These are phyloP conservation scores for Globisporangium parvum DNA, from an alignment of 352 stramenopile species.

Conservation along the genomic window DNA sequence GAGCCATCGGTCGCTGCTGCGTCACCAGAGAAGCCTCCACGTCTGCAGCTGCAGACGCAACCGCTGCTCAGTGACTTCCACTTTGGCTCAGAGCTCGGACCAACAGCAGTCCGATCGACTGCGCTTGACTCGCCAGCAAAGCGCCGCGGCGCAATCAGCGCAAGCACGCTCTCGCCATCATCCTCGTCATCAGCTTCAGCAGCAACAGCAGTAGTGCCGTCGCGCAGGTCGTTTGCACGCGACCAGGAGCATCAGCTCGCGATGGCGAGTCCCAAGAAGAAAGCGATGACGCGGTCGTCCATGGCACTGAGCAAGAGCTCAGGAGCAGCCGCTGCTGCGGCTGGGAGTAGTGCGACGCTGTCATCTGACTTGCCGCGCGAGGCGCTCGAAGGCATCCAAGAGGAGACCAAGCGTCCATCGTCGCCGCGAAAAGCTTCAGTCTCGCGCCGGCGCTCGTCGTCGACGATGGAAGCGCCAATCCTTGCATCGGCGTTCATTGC, in stretches of 20 bases:
- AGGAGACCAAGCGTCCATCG: constrained; percentile 19
- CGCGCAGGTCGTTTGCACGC: constrained; percentile 20
- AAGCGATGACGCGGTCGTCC: background rate
- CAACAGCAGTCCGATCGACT: background rate
- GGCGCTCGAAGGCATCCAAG: constrained; percentile 38
- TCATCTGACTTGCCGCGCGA: constrained; percentile 6
- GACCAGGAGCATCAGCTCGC: constrained; percentile 18
- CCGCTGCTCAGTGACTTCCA: constrained; percentile 33
- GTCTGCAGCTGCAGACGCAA: background rate
- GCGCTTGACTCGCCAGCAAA: constrained; percentile 16
- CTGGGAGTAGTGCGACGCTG: background rate
- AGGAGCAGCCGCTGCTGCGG: background rate
- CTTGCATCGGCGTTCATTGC: constrained; percentile 39
- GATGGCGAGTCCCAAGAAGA: constrained; percentile 14
- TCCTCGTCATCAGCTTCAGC: too few species aligned
- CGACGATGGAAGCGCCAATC: constrained; percentile 44
- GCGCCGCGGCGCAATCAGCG: constrained; percentile 11
- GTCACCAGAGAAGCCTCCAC: background rate
- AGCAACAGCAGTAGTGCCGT: background rate
- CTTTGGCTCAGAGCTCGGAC: constrained; percentile 21
- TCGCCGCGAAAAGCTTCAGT: constrained; percentile 15
- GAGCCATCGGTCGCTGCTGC: background rate
- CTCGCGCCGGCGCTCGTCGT: constrained; percentile 15
- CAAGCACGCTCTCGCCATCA: constrained; percentile 7
- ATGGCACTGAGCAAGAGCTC: background rate